Evolutionary conservation across 2,329 filamentous ascomycete species (phyloP), one percentile per base, ranked within the genome.

Genomic region (Trichoderma sp.): DNA sequence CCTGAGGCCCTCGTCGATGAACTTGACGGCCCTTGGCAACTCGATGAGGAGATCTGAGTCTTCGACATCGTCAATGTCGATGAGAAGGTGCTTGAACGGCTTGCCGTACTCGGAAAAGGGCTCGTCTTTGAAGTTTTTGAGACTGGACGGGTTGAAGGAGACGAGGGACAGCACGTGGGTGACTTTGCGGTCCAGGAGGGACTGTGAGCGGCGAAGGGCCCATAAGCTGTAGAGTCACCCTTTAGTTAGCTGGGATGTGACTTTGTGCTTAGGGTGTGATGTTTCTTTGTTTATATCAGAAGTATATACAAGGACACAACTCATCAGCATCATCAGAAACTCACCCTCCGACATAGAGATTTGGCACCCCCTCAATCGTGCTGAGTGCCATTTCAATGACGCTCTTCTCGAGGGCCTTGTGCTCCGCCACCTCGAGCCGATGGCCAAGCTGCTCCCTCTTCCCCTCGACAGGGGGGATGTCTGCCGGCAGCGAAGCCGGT

Each of bases 161-260:
- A 94, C 77, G 47, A 95, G 90, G 5, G 93, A 96, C n/a, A 98
- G 82, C 34, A 98, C 85, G 78, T 97, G 93, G 3, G 93, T 96
- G 75, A 99, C 92, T 69, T 89, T 88, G 69, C 88, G 86, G 68
- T 90, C 85, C 69, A 85, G 79, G 56, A 98, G 82, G 43, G 88
- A 84, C 62, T 89, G 83, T 67, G 88, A 88, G 67, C 90, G 88
- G 66, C 88, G 88, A 68, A 97, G 80, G 48, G 90, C 88, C 80
- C 93, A 93, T 69, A 96, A 85, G 65, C 93, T 96, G 77, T 44
- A 43, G 19, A 14, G 10, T 28, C 7, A 14, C 45, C 34, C 48
- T 57, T 17, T 12, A 5, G 10, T 52, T 34, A 52, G 50, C 26
- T 52, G 50, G 26, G 21, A 14, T 47, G 43, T 3, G 24, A 47